Conservation (phyloP, 768 basidiomycete genomes). For the Pleurotus cornucopiae region DNA sequence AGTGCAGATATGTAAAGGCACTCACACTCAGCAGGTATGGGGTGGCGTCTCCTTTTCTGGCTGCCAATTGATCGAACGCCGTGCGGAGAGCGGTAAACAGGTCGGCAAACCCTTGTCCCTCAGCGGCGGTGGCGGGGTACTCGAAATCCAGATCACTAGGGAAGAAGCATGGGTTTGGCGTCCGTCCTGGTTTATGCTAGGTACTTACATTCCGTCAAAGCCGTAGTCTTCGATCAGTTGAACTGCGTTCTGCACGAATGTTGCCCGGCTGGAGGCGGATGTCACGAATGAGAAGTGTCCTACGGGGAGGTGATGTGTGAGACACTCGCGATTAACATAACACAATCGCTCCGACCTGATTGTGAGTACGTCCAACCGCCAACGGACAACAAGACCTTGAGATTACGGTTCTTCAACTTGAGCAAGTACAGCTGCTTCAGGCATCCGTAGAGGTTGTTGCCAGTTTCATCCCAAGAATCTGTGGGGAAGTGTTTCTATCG, state of each 20-base stretch:
- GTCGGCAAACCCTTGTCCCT: conserved; percentile 64
- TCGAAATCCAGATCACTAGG: conserved; percentile 74
- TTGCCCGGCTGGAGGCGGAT: conserved; percentile 40
- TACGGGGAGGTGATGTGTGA: conserved; percentile 11
- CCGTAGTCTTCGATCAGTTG: conserved; percentile 70
- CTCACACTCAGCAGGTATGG: conserved; percentile 53
- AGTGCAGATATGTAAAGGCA: neutral
- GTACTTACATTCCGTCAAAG: conserved; percentile 68
- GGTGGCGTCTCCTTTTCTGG: conserved; percentile 53
- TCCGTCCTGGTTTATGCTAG: neutral
- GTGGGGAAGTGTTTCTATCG: conserved; percentile 64
- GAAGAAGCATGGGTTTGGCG: conserved; percentile 1
- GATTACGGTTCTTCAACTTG: conserved; percentile 54
- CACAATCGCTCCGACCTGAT: conserved; percentile 25
- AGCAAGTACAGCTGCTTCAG: conserved; percentile 70
- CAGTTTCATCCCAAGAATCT: conserved; percentile 70
- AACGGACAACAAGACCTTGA: conserved; percentile 49
- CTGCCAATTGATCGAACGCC: conserved; percentile 56
- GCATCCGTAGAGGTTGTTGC: conserved; percentile 78
- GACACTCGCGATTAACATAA: neutral
- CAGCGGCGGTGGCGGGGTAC: conserved; percentile 54
- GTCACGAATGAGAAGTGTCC: conserved; percentile 69
- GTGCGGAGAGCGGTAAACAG: conserved; percentile 59
- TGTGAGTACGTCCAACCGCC: conserved; percentile 73
- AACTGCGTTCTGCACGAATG: conserved; percentile 59